A percentile compares a stretch with the other conserved stretches of the same genome.
Conservation (phyloP, 2,329 filamentous ascomycete genomes). For the Sporothrix variecibatus region DNA sequence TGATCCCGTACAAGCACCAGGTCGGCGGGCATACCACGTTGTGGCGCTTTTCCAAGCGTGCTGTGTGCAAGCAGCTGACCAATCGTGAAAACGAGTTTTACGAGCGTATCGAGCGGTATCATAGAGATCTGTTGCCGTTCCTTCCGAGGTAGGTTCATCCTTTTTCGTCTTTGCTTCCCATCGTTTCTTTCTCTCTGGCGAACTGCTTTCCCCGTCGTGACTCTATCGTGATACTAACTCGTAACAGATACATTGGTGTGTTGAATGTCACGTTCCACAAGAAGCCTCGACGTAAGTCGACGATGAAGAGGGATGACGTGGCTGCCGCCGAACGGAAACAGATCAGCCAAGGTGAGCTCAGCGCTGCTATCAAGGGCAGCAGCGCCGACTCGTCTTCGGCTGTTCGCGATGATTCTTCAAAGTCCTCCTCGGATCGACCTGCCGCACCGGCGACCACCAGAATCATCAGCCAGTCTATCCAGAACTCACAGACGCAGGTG, state of each 20-base stretch:
- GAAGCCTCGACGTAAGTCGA: slow-evolving; percentile 66
- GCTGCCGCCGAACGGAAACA: slow-evolving; percentile 41
- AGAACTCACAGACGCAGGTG: slow-evolving; percentile 63
- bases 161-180: slow-evolving; percentile 26
- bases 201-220: not conserved
- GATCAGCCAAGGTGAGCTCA: slow-evolving; percentile 37
- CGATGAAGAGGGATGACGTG: slow-evolving; percentile 52
- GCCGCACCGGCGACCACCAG: slow-evolving; percentile 35
- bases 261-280: slow-evolving; percentile 95
- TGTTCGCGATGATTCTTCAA: slow-evolving; percentile 5
- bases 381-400: not conserved
- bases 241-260: slow-evolving; percentile 85
- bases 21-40: slow-evolving; percentile 95
- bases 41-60: slow-evolving; percentile 91
- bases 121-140: slow-evolving; percentile 87
- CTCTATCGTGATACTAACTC: not conserved
- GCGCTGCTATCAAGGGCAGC: slow-evolving; percentile 29
- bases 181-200: not conserved
- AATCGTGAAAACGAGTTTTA: slow-evolving; percentile 99
- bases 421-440: slow-evolving; percentile 21
- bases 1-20: slow-evolving; percentile 96
- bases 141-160: slow-evolving; percentile 68
- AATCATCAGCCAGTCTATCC: slow-evolving; percentile 73
- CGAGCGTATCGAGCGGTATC: slow-evolving; percentile 87
- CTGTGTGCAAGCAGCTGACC: slow-evolving; percentile 97